Evolutionary conservation across 2,329 filamentous ascomycete species (phyloP).

Genomic region (Alternaria sp.): DNA sequence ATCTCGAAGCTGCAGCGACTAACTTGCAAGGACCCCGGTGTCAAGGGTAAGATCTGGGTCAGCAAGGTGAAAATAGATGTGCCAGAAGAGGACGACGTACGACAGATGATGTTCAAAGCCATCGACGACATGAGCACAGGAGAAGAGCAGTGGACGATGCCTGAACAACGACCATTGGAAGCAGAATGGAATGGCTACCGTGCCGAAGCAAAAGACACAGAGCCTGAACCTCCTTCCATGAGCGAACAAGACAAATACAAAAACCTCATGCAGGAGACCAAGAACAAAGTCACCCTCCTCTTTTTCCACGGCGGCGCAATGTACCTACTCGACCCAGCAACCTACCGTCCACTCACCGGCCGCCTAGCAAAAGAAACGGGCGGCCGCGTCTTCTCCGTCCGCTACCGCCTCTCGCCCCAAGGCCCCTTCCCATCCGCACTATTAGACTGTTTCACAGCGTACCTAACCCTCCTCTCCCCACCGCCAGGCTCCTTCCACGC

Average conservation of each 20-base stretch:
- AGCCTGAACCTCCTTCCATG: slow-evolving; percentile 61
- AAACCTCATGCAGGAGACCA: slow-evolving; percentile 72
- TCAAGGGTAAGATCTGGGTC: slow-evolving; percentile 85
- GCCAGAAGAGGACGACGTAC: slow-evolving; percentile 62
- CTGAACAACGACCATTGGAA: slow-evolving; percentile 66
- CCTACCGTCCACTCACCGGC: slow-evolving; percentile 67
- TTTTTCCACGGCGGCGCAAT: slow-evolving; percentile 82
- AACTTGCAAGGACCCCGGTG: slow-evolving; percentile 68
- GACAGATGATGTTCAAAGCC: slow-evolving; percentile 66
- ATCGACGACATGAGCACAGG: slow-evolving; percentile 64
- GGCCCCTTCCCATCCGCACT: slow-evolving; percentile 77
- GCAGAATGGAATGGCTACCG: slow-evolving; percentile 81
- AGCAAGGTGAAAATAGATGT: slow-evolving; percentile 71
- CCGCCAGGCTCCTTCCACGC: slow-evolving; percentile 72
- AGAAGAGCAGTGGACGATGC: slow-evolving; percentile 49
- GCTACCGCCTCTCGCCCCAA: slow-evolving; percentile 79
- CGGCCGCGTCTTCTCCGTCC: slow-evolving; percentile 74
- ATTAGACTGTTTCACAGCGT: slow-evolving; percentile 75
- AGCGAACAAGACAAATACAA: slow-evolving; percentile 71
- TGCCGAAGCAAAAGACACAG: slow-evolving; percentile 60
- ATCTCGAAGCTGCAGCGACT: slow-evolving; percentile 63
- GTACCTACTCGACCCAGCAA: slow-evolving; percentile 74
- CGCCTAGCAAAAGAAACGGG: slow-evolving; percentile 71
- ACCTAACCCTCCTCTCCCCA: slow-evolving; percentile 76
- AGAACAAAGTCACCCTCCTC: slow-evolving; percentile 69